Evolutionary conservation across 2,329 filamentous ascomycete species (phyloP).

Genomic region (Aureobasidium musti): DNA sequence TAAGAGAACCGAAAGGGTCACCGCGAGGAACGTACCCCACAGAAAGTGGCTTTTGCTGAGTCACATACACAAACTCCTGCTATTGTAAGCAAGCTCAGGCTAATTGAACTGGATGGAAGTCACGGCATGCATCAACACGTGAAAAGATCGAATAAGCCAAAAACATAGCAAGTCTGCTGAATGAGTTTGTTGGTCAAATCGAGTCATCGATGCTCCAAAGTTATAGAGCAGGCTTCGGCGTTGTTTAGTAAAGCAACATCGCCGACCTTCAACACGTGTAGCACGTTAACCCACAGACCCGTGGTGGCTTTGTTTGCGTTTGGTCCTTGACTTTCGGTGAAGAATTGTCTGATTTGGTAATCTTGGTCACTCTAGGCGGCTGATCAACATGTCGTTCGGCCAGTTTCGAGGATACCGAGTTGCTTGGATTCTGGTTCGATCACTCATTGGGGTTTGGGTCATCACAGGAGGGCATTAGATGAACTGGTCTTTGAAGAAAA

Average conservation of each 20-base stretch:
- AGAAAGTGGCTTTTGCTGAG: neutral
- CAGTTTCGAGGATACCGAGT: neutral
- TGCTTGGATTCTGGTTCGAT: neutral
- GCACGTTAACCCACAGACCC: neutral
- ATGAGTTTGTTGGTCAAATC: neutral
- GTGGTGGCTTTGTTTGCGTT: neutral
- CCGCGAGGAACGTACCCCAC: neutral
- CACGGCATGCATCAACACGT: no score
- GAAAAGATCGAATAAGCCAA: no score
- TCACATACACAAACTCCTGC: neutral
- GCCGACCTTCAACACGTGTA: neutral
- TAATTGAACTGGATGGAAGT: neutral
- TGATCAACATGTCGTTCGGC: neutral
- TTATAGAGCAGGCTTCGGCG: conserved; percentile 1
- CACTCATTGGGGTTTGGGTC: no score
- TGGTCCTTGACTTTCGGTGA: neutral
- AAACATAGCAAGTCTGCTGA: no score
- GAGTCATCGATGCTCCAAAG: neutral
- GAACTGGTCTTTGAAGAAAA: conserved; percentile 7
- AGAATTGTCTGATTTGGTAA: neutral
- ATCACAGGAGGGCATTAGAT: neutral
- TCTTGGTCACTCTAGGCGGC: no score
- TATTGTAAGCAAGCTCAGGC: neutral
- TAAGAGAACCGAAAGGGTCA: neutral
- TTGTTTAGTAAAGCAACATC: neutral